These are phyloP conservation scores for Backusella australiensis DNA, from an alignment of 192 early-diverging fungal genomes.

Conservation along the genomic window DNA sequence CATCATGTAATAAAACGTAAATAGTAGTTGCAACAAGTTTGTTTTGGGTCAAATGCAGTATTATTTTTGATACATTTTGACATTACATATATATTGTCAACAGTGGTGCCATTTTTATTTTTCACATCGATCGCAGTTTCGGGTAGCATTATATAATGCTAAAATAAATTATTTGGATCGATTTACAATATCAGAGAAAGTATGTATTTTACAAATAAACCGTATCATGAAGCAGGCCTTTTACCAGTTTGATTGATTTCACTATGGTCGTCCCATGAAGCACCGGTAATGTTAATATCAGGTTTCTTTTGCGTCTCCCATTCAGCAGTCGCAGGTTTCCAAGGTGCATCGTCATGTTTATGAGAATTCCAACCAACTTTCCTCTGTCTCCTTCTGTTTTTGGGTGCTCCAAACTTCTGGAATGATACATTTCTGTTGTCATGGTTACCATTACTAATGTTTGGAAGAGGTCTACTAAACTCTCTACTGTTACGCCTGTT, in stretches of 20 bases:
- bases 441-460: background rate
- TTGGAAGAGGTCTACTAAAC: background rate
- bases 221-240: background rate
- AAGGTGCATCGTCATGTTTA: constrained; percentile 17
- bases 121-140: background rate
- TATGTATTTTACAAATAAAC: background rate
- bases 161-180: background rate
- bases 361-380: constrained; percentile 34
- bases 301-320: constrained; percentile 18
- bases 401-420: background rate
- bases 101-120: background rate
- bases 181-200: background rate
- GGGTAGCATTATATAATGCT: background rate
- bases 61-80: background rate
- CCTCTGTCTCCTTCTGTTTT: constrained; percentile 13
- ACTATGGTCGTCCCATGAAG: background rate
- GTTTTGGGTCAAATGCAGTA: too few species aligned
- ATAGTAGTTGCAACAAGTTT: too few species aligned
- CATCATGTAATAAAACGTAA: too few species aligned
- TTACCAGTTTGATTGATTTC: background rate
- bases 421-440: background rate
- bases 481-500: background rate
- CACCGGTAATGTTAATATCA: background rate
- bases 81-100: background rate
- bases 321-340: constrained; percentile 16